These are phyloP conservation scores for Fraxinus cuspidata DNA, from an alignment of 257 asterid genomes.

Conservation along the genomic window DNA sequence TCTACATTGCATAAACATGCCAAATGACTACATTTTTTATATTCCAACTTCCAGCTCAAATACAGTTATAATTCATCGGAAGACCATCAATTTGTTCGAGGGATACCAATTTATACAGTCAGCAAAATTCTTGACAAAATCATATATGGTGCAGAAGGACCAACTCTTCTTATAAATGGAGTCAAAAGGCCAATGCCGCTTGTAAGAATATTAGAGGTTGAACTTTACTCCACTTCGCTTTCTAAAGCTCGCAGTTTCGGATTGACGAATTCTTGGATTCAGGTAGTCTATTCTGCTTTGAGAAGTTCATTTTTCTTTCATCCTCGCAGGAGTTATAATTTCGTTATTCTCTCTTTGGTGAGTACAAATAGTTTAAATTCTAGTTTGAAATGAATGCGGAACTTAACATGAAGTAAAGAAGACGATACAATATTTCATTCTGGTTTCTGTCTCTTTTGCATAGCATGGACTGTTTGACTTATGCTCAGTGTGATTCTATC, in stretches of 20 bases:
- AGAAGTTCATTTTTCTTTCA: conserved; percentile 17
- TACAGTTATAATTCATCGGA: conserved; percentile 77
- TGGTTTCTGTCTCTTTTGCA: not conserved
- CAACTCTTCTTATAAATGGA: conserved; percentile 73
- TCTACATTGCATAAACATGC: conserved; percentile 19
- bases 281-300: conserved; percentile 45
- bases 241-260: conserved; percentile 99
- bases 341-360: conserved; percentile 10
- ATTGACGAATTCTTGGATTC: conserved; percentile 88
- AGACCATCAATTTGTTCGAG: conserved; percentile 95
- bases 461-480: not conserved
- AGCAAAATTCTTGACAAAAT: conserved; percentile 78
- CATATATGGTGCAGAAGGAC: conserved; percentile 63
- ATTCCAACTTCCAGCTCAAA: conserved; percentile 64
- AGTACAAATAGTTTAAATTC: not conserved
- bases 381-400: not conserved
- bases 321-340: not conserved
- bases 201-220: conserved; percentile 83
- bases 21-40: conserved; percentile 33
- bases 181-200: conserved; percentile 87
- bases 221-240: conserved; percentile 92
- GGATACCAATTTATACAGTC: conserved; percentile 74
- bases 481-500: not conserved
- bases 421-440: not conserved
- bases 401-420: not conserved